Base-by-base conservation (phyloP, 129 eudicot genomes). In the Pulicaria dysenterica region DNA sequence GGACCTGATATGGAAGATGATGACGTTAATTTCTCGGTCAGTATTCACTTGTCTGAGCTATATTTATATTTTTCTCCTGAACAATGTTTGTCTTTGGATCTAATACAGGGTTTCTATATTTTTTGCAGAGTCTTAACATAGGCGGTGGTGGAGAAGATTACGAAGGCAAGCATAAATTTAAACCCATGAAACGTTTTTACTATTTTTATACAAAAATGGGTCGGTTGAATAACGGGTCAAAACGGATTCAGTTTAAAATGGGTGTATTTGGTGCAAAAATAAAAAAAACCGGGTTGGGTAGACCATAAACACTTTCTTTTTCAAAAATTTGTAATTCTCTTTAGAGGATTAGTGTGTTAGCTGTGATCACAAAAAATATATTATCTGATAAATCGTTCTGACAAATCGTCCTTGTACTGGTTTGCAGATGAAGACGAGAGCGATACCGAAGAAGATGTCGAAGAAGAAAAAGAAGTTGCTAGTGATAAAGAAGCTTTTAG, bases 1-100 rank as follows among this genome's bases (percentile, higher is more conserved):
- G 96, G 19, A 47, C 56, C 77, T n/a, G 85, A 77, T 64, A 83
- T 85, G 85, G 89, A 88, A 46, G 70, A 64, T 43, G 95, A 82
- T 6, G 97, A 88, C 46, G 78, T 91, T 51, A 89, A 91, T 53
- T 83, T 91, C 49, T 91, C 95, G 73, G 95, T 91, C 49, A 80
- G 85, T 77, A 55, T 50, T 58, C 7, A 24, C 5, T 19, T 42
- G 5, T 13, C 0, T 66, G 3, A 12, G 50, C 12, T 19, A 3
- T 10, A 4, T 8, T 15, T 70, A 7, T 58, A 36, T 57, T 65
- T 9, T 10, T 66, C 6, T 44, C 58, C 31, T 24, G 2, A 16
- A n/a, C 58, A 15, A 10, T 43, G 31, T 24, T 24, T 17, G 1
- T 50, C 37, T 10, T 48, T 13, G 13, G 31, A 51, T 43, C 15